A percentile compares a stretch with the other conserved stretches of the same genome.
Evolutionary conservation across 2,329 filamentous ascomycete genomes (phyloP).

Genomic region (Cercospora sp.): DNA sequence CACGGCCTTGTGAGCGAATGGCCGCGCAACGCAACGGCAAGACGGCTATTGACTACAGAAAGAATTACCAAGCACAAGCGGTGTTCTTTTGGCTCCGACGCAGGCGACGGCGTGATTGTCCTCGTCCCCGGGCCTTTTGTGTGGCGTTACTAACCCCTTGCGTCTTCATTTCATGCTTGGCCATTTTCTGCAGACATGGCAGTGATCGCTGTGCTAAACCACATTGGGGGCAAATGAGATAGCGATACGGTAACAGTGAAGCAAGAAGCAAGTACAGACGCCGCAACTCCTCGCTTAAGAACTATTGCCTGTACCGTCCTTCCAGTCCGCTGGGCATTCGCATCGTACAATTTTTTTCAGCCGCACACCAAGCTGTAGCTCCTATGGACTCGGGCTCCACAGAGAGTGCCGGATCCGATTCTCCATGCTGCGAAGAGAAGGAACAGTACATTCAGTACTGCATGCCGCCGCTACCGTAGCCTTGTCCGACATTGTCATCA

Average conservation of each 20-base stretch:
- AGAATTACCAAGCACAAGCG: neutral
- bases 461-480: conserved; percentile 40
- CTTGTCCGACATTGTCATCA: conserved; percentile 44
- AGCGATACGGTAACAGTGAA: neutral
- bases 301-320: neutral
- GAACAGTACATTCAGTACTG: conserved; percentile 32
- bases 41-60: neutral
- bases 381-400: neutral
- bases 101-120: neutral
- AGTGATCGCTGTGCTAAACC: neutral
- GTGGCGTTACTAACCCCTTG: neutral
- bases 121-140: neutral
- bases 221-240: neutral
- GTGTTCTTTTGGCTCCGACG: neutral
- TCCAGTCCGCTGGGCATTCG: neutral
- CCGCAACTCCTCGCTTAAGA: neutral
- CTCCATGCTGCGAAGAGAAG: neutral
- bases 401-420: neutral
- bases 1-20: neutral
- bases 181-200: neutral
- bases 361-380: neutral
- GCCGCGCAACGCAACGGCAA: neutral
- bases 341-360: neutral
- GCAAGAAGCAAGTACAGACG: neutral
- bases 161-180: neutral